phyloP scores from a whole-genome alignment of 345 rosid species.

The Mangifera indica region DNA sequence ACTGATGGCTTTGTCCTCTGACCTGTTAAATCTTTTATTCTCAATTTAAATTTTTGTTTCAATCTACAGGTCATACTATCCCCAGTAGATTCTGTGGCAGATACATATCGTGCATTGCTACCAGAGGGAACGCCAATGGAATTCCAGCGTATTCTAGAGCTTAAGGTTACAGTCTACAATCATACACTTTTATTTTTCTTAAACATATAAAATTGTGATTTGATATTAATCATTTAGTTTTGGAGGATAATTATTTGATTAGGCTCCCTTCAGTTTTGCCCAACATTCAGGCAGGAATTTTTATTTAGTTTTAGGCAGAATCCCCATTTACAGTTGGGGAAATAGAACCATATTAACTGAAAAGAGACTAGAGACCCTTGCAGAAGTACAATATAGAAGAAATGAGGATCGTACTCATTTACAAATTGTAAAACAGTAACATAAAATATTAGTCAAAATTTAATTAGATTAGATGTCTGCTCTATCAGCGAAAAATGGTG shows the following conservation, averaged over 20 bases:
- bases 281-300: not conserved
- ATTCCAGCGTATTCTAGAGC: conserved; percentile 97
- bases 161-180: conserved; percentile 49
- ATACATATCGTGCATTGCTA: conserved; percentile 89
- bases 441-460: no score
- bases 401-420: not conserved
- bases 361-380: not conserved
- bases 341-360: not conserved
- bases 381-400: not conserved
- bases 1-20: conserved; percentile 6
- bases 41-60: not conserved
- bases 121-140: conserved; percentile 99
- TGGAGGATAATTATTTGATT: no score
- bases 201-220: not conserved
- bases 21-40: not conserved
- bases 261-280: no score
- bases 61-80: conserved; percentile 76
- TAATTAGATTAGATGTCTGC: no score
- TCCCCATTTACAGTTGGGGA: no score
- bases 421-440: no score
- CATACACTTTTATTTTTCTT: not conserved
- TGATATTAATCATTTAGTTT: not conserved
- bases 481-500: no score
- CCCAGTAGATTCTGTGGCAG: conserved; percentile 96
- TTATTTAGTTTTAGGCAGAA: no score